A percentile compares a stretch with the other conserved stretches of the same genome.
Conservation (phyloP, 2,329 filamentous ascomycete species). For the Aspergillus sclerotialis region DNA sequence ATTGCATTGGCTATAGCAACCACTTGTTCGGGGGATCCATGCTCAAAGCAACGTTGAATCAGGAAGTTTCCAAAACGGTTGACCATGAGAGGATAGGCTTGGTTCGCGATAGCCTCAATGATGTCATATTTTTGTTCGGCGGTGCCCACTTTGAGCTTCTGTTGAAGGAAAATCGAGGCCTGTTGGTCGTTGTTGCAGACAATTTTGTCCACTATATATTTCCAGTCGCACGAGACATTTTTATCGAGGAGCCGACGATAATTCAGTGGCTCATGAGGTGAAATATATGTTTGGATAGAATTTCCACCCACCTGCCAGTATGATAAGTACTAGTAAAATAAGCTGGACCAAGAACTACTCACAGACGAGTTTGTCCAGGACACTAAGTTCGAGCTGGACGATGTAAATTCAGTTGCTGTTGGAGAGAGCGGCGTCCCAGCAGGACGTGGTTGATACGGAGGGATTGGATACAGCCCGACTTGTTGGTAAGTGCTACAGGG, state of each 20-base stretch:
- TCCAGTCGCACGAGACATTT: constrained; percentile 97
- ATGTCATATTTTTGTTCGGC: constrained; percentile 95
- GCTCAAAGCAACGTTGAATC: constrained; percentile 97
- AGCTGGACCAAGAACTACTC: constrained; percentile 25
- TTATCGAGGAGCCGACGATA: constrained; percentile 92
- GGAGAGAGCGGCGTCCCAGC: constrained; percentile 63
- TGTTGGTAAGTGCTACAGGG: constrained; percentile 26
- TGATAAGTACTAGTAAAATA: constrained; percentile 16
- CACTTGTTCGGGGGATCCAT: constrained; percentile 90
- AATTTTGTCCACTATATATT: constrained; percentile 99
- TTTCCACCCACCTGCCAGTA: constrained; percentile 29
- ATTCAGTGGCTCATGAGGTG: constrained; percentile 85
- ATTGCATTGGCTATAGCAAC: constrained; percentile 92
- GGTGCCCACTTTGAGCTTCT: constrained; percentile 96
- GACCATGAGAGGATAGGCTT: constrained; percentile 93
- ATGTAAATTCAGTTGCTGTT: constrained; percentile 67
- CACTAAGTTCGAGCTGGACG: constrained; percentile 23
- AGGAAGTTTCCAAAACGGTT: constrained; percentile 99
- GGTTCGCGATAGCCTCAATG: constrained; percentile 88
- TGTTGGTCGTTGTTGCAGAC: constrained; percentile 99
- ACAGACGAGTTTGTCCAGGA: constrained; percentile 41
- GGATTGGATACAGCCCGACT: constrained; percentile 27
- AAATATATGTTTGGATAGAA: constrained; percentile 69
- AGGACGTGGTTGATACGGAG: constrained; percentile 48
- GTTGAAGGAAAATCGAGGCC: constrained; percentile 96